phyloP scores from a whole-genome alignment of 768 basidiomycete genomes.

The Tylopilus balloui region DNA sequence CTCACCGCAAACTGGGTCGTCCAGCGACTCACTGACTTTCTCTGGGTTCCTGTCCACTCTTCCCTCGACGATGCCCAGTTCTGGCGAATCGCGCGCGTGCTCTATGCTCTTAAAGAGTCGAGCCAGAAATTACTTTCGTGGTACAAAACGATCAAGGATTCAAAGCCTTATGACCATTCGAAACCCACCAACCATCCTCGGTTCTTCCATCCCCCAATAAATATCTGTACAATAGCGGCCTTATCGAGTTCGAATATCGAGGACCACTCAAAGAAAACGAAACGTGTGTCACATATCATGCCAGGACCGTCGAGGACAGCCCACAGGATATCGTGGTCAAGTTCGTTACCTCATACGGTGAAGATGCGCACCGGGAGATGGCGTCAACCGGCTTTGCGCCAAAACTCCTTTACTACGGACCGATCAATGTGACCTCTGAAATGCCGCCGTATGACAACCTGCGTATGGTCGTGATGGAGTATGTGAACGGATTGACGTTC shows the following conservation, averaged over 20 bases:
- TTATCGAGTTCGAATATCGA: conserved; percentile 19
- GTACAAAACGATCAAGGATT: conserved; percentile 10
- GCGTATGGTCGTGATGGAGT: conserved; percentile 41
- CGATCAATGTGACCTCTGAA: conserved; percentile 1
- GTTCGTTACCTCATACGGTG: conserved; percentile 34
- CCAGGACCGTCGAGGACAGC: conserved; percentile 4
- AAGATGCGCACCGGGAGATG: conserved; percentile 31
- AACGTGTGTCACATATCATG: conserved; percentile 25
- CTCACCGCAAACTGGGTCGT: conserved; percentile 26
- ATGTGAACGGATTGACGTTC: conserved; percentile 20
- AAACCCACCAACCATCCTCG: conserved; percentile 3
- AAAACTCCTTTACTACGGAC: conserved; percentile 29
- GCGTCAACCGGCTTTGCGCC: conserved; percentile 28
- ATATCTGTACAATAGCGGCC: not conserved
- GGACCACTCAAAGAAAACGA: conserved; percentile 14
- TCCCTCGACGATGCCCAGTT: conserved; percentile 13
- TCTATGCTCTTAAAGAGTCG: conserved; percentile 22
- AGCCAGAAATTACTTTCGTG: conserved; percentile 12
- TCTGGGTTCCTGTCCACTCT: conserved; percentile 24
- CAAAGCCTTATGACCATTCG: not conserved
- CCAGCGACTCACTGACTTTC: conserved; percentile 33
- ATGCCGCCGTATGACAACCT: conserved; percentile 16
- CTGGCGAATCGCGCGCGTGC: conserved; percentile 13
- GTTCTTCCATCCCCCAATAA: conserved; percentile 17
- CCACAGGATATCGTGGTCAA: conserved; percentile 32